Evolutionary conservation across 768 basidiomycete species (phyloP).

Genomic region (Hericium rajendrae): DNA sequence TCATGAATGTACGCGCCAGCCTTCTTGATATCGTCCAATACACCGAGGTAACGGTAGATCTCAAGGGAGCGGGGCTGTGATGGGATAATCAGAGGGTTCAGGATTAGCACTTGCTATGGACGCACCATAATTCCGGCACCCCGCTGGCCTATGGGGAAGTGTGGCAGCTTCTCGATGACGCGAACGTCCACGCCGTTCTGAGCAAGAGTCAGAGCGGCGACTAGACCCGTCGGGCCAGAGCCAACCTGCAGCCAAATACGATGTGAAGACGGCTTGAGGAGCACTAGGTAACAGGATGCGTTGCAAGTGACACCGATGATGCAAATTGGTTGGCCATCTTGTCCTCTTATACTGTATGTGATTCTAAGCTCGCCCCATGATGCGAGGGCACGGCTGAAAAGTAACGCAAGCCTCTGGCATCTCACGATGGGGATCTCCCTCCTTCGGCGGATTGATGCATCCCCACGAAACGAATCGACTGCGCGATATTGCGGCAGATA

Average conservation of each 20-base stretch:
- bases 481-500: too few relatives aligned
- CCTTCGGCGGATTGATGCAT: too few relatives aligned
- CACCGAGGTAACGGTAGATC: slow-evolving; percentile 1
- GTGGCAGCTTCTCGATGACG: slow-evolving; percentile 1
- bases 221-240: slow-evolving; percentile 3
- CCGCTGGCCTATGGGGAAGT: neutral
- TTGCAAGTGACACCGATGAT: too few relatives aligned
- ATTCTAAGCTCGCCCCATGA: too few relatives aligned
- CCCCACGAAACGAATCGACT: too few relatives aligned
- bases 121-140: slow-evolving; percentile 2
- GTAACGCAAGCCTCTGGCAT: too few relatives aligned
- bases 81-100: neutral
- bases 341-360: too few relatives aligned
- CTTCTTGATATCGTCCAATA: neutral
- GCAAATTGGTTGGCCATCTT: too few relatives aligned
- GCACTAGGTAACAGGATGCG: too few relatives aligned
- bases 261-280: neutral
- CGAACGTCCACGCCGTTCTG: slow-evolving; percentile 6
- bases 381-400: too few relatives aligned
- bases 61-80: slow-evolving; percentile 1
- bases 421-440: too few relatives aligned
- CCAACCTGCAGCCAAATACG: neutral
- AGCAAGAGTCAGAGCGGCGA: slow-evolving; percentile 1
- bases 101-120: neutral
- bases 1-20: neutral